These are phyloP conservation scores for Paraphoma sp. DNA, from an alignment of 2,329 filamentous ascomycete species.

Conservation along the genomic window DNA sequence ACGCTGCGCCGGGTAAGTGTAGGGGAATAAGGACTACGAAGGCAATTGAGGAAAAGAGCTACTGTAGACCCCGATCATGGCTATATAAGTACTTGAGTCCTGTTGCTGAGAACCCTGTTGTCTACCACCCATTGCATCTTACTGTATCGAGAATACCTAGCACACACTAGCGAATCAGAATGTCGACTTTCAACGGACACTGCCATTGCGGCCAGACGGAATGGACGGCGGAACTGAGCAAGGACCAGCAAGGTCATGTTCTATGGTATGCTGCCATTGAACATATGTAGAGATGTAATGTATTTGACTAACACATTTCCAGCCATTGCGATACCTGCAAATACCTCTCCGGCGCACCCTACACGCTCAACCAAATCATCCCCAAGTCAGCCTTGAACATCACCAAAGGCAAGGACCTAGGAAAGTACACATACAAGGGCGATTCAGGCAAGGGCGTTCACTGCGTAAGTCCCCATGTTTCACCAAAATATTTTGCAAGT, in stretches of 20 bases:
- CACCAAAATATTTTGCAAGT: neutral
- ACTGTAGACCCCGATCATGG: neutral
- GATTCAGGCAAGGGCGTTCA: slow-evolving; percentile 63
- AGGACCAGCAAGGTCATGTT: slow-evolving; percentile 54
- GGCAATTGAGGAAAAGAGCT: neutral
- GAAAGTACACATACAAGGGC: slow-evolving; percentile 63
- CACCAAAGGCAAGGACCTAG: slow-evolving; percentile 58
- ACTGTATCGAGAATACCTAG: neutral
- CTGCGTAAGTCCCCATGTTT: slow-evolving; percentile 48
- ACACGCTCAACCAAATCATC: slow-evolving; percentile 63
- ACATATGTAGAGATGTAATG: neutral
- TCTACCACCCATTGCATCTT: slow-evolving; percentile 1
- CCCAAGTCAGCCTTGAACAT: slow-evolving; percentile 58
- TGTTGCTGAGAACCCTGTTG: slow-evolving; percentile 17
- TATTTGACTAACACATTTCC: neutral
- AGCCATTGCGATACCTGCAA: slow-evolving; percentile 67
- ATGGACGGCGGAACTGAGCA: slow-evolving; percentile 58
- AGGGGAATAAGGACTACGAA: too few relatives aligned
- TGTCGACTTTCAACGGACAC: slow-evolving; percentile 57
- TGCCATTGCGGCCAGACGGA: slow-evolving; percentile 64
- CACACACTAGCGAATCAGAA: slow-evolving; percentile 23
- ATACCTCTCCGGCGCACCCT: slow-evolving; percentile 57
- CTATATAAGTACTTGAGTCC: slow-evolving; percentile 4
- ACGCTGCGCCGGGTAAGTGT: neutral
- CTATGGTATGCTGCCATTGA: slow-evolving; percentile 49